phyloP scores from a whole-genome alignment of 352 stramenopile species.

The Phytopythium chamaehyphon region DNA sequence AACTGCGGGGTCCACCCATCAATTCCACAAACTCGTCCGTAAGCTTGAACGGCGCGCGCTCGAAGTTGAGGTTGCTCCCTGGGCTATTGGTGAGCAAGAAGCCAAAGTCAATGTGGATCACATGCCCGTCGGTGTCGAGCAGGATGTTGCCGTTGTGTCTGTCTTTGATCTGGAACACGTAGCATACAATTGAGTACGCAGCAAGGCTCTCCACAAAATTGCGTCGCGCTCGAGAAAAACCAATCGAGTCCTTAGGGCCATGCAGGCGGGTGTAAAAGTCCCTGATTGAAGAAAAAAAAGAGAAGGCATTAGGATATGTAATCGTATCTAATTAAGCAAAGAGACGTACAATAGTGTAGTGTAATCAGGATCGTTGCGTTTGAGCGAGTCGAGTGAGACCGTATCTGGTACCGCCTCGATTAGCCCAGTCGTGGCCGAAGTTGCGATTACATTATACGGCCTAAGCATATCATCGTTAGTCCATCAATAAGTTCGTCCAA shows the following conservation, averaged over 20 bases:
- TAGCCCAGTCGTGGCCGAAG: slow-evolving; percentile 90
- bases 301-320: slow-evolving; percentile 5
- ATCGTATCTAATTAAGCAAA: no score
- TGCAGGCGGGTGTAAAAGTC: slow-evolving; percentile 94
- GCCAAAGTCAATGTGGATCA: slow-evolving; percentile 99
- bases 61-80: slow-evolving; percentile 94
- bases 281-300: slow-evolving; percentile 46
- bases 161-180: slow-evolving; percentile 98
- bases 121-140: slow-evolving; percentile 93
- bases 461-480: slow-evolving; percentile 17
- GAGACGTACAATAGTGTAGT: slow-evolving; percentile 87
- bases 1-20: slow-evolving; percentile 91
- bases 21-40: slow-evolving; percentile 95
- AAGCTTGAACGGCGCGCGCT: slow-evolving; percentile 97
- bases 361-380: slow-evolving; percentile 84
- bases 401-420: slow-evolving; percentile 96
- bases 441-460: slow-evolving; percentile 97
- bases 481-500: no score
- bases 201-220: slow-evolving; percentile 92
- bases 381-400: slow-evolving; percentile 96
- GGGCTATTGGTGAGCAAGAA: slow-evolving; percentile 96
- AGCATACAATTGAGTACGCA: slow-evolving; percentile 97
- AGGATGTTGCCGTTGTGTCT: slow-evolving; percentile 99
- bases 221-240: slow-evolving; percentile 75
- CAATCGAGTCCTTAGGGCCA: slow-evolving; percentile 68